These are phyloP conservation scores for Pistacia vera DNA, from an alignment of 345 rosid genomes.

Conservation along the genomic window DNA sequence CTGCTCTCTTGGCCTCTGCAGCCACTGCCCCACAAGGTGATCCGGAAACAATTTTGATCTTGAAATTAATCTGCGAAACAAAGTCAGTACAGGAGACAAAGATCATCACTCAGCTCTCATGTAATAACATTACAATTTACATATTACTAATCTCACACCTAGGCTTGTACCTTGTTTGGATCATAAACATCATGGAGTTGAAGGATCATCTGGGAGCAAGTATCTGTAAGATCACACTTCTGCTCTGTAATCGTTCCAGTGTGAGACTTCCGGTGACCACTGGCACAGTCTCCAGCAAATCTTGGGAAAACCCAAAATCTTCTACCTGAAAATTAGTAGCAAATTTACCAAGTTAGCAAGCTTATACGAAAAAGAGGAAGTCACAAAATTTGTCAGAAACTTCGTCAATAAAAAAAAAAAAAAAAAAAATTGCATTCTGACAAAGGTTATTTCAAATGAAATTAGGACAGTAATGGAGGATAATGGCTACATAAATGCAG, in stretches of 20 bases:
- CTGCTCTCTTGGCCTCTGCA: slow-evolving; percentile 72
- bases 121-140: slow-evolving; percentile 2
- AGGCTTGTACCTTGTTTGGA: slow-evolving; percentile 75
- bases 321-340: slow-evolving; percentile 53
- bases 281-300: slow-evolving; percentile 93
- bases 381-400: not conserved
- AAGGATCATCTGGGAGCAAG: slow-evolving; percentile 97
- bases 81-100: slow-evolving; percentile 10
- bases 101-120: slow-evolving; percentile 14
- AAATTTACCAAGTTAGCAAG: not conserved
- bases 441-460: not conserved
- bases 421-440: not conserved
- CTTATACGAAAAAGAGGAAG: no score
- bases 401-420: no score
- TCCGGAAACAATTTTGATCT: slow-evolving; percentile 90
- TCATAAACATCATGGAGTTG: slow-evolving; percentile 98
- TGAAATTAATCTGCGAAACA: slow-evolving; percentile 71
- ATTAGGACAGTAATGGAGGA: not conserved
- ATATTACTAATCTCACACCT: not conserved
- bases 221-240: slow-evolving; percentile 78
- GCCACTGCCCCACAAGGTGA: slow-evolving; percentile 88
- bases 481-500: not conserved
- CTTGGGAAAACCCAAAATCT: slow-evolving; percentile 90
- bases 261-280: slow-evolving; percentile 67
- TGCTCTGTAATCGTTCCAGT: slow-evolving; percentile 69